Evolutionary conservation across 768 basidiomycete species (phyloP).

Genomic region (Chalciporus pseudorubinellus): DNA sequence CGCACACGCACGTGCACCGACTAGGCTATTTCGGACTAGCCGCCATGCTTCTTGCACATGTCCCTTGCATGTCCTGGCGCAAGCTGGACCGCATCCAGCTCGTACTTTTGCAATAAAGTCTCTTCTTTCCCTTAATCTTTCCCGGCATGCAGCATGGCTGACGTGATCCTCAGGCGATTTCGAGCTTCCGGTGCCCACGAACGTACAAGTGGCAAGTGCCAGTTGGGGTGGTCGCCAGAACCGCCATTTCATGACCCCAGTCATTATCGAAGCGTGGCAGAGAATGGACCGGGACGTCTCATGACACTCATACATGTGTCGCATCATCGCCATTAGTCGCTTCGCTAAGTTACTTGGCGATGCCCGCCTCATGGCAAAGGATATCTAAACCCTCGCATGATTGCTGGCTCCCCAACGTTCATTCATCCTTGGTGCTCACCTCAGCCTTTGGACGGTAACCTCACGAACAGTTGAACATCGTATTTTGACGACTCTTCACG

Average conservation of each 20-base stretch:
- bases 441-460: neutral
- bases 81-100: constrained; percentile 16
- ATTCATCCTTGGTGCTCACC: constrained; percentile 2
- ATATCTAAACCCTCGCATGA: constrained; percentile 29
- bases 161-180: constrained; percentile 25
- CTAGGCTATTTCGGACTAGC: constrained; percentile 5
- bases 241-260: constrained; percentile 17
- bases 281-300: constrained; percentile 25
- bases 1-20: constrained; percentile 19
- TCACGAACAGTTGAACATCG: neutral
- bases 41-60: constrained; percentile 28
- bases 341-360: constrained; percentile 28
- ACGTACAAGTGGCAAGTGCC: constrained; percentile 24
- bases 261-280: constrained; percentile 28
- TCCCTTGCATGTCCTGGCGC: too few relatives aligned
- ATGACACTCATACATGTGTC: constrained; percentile 10
- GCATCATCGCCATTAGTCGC: constrained; percentile 28
- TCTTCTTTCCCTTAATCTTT: constrained; percentile 24
- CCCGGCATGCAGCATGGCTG: constrained; percentile 18
- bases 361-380: constrained; percentile 27
- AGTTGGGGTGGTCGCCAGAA: constrained; percentile 7
- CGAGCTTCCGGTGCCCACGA: constrained; percentile 23
- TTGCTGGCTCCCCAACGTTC: constrained; percentile 13
- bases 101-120: constrained; percentile 12
- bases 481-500: constrained; percentile 9